Evolutionary conservation across 306 rosid species (phyloP).

Genomic region (Cicer judaicum): DNA sequence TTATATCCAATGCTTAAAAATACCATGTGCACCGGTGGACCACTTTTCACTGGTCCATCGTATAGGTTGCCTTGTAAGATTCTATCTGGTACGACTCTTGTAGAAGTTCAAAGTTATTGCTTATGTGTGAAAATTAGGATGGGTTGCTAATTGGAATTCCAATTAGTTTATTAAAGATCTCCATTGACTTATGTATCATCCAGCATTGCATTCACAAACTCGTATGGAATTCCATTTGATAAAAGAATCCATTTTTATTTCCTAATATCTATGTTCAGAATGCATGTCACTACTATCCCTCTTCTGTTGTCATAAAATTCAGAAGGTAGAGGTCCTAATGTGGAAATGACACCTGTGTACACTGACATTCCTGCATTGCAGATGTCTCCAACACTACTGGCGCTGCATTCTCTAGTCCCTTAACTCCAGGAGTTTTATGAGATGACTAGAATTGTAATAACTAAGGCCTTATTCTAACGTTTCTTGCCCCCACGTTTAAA

Average conservation of each 20-base stretch:
- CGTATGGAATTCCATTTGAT: background rate
- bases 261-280: conserved; percentile 2
- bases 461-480: background rate
- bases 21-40: background rate
- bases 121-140: background rate
- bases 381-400: conserved; percentile 12
- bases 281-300: conserved; percentile 28
- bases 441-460: conserved; percentile 11
- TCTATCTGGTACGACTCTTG: background rate
- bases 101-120: conserved; percentile 22
- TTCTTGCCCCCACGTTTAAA: conserved; percentile 7
- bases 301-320: conserved; percentile 9
- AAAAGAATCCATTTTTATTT: background rate
- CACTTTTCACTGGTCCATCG: background rate
- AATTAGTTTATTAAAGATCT: background rate
- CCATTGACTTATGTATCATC: background rate
- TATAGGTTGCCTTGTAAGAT: background rate
- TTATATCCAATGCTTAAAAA: background rate
- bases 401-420: conserved; percentile 14
- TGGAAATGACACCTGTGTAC: background rate
- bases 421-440: background rate
- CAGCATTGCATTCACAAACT: conserved; percentile 13
- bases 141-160: conserved; percentile 11
- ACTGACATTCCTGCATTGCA: background rate
- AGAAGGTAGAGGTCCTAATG: conserved; percentile 5